A percentile compares a stretch with the other conserved stretches of the same genome.
These are phyloP conservation scores for Talaromyces borbonicus DNA, from an alignment of 495 filamentous ascomycete genomes.

Conservation along the genomic window DNA sequence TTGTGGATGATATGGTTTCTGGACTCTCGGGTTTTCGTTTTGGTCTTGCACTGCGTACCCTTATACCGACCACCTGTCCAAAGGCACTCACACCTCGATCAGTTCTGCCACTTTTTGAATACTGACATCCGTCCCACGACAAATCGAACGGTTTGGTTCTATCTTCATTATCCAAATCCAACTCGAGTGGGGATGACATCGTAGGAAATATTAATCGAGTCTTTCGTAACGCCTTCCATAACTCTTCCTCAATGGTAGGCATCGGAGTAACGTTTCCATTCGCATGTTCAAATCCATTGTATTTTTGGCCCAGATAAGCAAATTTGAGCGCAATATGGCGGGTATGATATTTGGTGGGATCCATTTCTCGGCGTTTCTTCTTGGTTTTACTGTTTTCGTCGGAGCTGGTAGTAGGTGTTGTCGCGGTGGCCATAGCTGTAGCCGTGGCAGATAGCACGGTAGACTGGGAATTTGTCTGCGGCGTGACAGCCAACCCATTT, in stretches of 20 bases:
- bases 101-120: constrained; percentile 89
- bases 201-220: constrained; percentile 70
- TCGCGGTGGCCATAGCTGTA: constrained; percentile 13
- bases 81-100: constrained; percentile 93
- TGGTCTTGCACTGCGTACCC: constrained; percentile 70
- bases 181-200: constrained; percentile 23
- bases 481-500: constrained; percentile 24
- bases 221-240: constrained; percentile 82
- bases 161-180: constrained; percentile 18
- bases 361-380: constrained; percentile 44
- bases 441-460: constrained; percentile 3
- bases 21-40: constrained; percentile 11
- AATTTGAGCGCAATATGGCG: constrained; percentile 85
- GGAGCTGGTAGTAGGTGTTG: constrained; percentile 7
- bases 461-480: not conserved
- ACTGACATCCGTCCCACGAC: constrained; percentile 73
- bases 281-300: constrained; percentile 86
- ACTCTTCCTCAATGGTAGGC: constrained; percentile 79
- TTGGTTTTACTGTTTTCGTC: constrained; percentile 16
- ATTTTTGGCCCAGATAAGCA: constrained; percentile 82
- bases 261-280: constrained; percentile 51
- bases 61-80: constrained; percentile 81
- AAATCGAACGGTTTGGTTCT: constrained; percentile 34
- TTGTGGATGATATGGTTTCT: not conserved
- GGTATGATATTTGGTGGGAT: constrained; percentile 72